These are phyloP conservation scores for Vachellia pachyceras DNA, from an alignment of 306 rosid species.

Conservation along the genomic window DNA sequence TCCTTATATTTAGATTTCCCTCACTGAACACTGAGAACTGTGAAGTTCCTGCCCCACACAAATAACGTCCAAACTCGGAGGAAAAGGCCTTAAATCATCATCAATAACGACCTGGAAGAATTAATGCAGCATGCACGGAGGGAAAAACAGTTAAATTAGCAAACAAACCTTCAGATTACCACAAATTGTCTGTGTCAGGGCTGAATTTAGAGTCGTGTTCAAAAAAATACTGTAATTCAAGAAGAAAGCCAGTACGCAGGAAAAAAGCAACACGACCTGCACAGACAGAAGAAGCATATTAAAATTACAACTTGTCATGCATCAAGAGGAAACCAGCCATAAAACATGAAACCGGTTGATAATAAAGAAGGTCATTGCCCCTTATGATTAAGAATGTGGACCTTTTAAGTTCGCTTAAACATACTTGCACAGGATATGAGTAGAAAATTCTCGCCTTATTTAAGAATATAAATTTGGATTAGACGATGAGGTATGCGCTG, in stretches of 20 bases:
- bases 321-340: conserved; percentile 11
- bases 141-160: background rate
- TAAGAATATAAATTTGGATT: background rate
- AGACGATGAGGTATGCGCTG: background rate
- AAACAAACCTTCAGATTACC: conserved; percentile 90
- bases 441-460: background rate
- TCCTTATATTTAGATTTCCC: background rate
- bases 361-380: conserved; percentile 8
- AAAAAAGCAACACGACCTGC: conserved; percentile 83
- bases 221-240: conserved; percentile 90
- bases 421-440: background rate
- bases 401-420: background rate
- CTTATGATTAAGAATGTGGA: background rate
- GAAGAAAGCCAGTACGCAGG: conserved; percentile 90
- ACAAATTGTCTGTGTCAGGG: conserved; percentile 89
- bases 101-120: conserved; percentile 21
- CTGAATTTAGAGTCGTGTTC: conserved; percentile 94
- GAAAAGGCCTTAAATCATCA: background rate
- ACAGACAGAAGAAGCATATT: background rate
- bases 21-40: background rate
- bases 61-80: background rate
- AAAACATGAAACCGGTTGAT: conserved; percentile 2
- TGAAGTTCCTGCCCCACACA: background rate
- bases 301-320: conserved; percentile 18
- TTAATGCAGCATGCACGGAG: conserved; percentile 12